These are phyloP conservation scores for Kuraishia floccosa DNA, from an alignment of 805 yeast species.

Conservation along the genomic window DNA sequence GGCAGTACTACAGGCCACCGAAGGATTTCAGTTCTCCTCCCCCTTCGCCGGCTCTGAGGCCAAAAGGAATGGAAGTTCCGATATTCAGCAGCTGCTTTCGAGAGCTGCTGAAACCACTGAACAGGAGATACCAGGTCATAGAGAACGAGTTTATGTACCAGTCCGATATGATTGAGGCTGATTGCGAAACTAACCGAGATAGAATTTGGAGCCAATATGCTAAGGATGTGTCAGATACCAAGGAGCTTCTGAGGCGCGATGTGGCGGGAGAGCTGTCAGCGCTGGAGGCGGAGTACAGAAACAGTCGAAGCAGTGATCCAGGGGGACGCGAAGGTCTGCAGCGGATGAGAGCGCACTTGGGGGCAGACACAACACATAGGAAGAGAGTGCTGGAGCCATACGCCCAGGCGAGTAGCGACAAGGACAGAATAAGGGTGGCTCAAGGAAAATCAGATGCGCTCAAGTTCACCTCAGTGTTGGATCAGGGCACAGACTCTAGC, in stretches of 20 bases:
- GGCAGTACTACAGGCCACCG: constrained; percentile 2
- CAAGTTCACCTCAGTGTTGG: background rate
- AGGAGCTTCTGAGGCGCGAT: constrained; percentile 4
- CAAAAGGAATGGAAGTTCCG: constrained; percentile 6
- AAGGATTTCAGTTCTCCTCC: background rate
- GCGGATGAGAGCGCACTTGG: constrained; percentile 7
- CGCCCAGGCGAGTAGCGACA: constrained; percentile 5
- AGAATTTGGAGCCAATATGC: constrained; percentile 12
- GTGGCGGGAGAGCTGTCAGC: constrained; percentile 1
- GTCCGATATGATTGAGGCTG: constrained; percentile 8
- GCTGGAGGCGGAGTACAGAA: constrained; percentile 7
- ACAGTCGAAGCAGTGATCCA: constrained; percentile 5
- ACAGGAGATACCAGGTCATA: background rate
- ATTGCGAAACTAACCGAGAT: constrained; percentile 7
- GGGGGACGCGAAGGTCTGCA: constrained; percentile 5
- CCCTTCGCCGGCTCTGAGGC: constrained; percentile 1
- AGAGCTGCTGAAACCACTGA: background rate
- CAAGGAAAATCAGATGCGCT: background rate
- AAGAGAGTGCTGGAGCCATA: background rate
- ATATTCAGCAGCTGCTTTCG: constrained; percentile 12
- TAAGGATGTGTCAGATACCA: constrained; percentile 7
- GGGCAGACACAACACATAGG: constrained; percentile 8
- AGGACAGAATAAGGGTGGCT: background rate
- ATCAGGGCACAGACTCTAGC: background rate
- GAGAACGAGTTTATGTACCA: constrained; percentile 7